A percentile compares a stretch with the other conserved stretches of the same genome.
Evolutionary conservation across 805 yeast genomes (phyloP).

Genomic region (Candida ulmi): DNA sequence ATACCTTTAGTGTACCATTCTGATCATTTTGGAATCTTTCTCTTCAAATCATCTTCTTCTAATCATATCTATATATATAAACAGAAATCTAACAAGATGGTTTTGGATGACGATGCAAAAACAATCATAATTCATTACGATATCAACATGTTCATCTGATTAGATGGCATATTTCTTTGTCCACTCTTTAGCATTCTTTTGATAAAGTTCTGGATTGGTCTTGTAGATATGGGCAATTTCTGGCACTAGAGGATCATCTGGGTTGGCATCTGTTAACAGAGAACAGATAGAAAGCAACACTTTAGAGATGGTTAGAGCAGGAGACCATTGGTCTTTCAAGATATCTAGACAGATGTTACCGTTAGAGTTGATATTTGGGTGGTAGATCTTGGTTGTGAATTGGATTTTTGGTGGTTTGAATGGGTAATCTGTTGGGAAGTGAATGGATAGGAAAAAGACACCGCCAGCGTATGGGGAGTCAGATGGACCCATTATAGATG

Average conservation of each 20-base stretch:
- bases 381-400: constrained; percentile 94
- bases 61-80: neutral
- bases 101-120: neutral
- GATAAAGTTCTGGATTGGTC: constrained; percentile 89
- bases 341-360: constrained; percentile 97
- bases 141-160: neutral
- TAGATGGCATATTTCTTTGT: constrained; percentile 92
- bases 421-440: constrained; percentile 98
- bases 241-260: constrained; percentile 98
- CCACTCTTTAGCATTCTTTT: constrained; percentile 98
- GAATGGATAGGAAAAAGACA: constrained; percentile 91
- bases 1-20: neutral
- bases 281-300: constrained; percentile 93
- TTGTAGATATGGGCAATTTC: constrained; percentile 96
- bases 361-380: constrained; percentile 92
- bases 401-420: constrained; percentile 95
- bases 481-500: constrained; percentile 98
- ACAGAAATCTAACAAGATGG: neutral
- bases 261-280: constrained; percentile 93
- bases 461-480: constrained; percentile 91
- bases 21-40: neutral
- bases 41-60: too few relatives aligned
- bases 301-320: constrained; percentile 94
- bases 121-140: too few relatives aligned
- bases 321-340: constrained; percentile 98